phyloP scores from a whole-genome alignment of 495 filamentous ascomycete genomes.

The Trichoderma gamsii region DNA sequence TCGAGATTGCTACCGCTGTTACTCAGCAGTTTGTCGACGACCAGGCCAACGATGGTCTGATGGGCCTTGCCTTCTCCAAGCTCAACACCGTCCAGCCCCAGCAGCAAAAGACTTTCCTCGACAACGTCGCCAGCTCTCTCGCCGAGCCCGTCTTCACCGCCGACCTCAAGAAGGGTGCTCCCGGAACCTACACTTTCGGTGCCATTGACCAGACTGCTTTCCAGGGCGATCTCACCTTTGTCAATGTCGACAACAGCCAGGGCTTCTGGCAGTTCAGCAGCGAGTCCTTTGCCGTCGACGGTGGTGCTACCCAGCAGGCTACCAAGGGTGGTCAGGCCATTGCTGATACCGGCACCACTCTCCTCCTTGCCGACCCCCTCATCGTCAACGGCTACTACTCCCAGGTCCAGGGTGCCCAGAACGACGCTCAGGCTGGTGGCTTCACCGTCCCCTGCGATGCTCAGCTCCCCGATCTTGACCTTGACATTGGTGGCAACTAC shows the following conservation, averaged over 20 bases:
- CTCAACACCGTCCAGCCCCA: conserved; percentile 66
- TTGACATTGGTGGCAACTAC: conserved; percentile 43
- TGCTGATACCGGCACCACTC: conserved; percentile 65
- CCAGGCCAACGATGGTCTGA: conserved; percentile 49
- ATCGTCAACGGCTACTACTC: conserved; percentile 64
- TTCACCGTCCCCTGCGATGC: conserved; percentile 33
- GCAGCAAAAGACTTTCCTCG: conserved; percentile 66
- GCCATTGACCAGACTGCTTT: conserved; percentile 60
- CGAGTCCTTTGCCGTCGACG: conserved; percentile 50
- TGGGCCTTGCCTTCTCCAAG: conserved; percentile 71
- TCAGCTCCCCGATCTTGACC: conserved; percentile 35
- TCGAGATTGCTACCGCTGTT: conserved; percentile 61
- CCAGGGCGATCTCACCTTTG: conserved; percentile 58
- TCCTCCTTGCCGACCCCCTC: conserved; percentile 50
- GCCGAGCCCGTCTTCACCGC: conserved; percentile 65
- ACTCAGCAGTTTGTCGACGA: conserved; percentile 53
- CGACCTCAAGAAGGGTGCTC: conserved; percentile 57
- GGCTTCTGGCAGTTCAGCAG: conserved; percentile 70
- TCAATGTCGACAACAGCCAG: conserved; percentile 48
- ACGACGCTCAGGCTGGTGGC: conserved; percentile 48
- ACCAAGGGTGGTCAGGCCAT: conserved; percentile 38
- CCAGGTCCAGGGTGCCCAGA: conserved; percentile 49
- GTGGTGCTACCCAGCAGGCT: conserved; percentile 29
- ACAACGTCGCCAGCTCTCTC: conserved; percentile 57
- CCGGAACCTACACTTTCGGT: conserved; percentile 71